phyloP scores from a whole-genome alignment of 306 rosid species.

The Corylus americana region DNA sequence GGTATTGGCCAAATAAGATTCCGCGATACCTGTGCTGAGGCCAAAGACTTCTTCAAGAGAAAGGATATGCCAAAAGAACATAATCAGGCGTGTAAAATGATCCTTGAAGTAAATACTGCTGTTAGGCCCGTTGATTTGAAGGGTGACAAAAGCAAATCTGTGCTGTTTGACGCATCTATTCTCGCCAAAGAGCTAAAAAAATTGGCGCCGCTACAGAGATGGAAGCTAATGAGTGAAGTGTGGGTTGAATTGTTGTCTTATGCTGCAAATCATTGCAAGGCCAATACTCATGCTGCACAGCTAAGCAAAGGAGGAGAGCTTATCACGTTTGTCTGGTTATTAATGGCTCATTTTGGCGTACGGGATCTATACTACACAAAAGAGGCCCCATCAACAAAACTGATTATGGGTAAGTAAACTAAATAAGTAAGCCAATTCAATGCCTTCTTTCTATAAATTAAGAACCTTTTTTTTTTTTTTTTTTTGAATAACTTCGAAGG shows the following conservation, averaged over 20 bases:
- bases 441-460: not conserved
- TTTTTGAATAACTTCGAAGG: not conserved
- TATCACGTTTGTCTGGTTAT: not conserved
- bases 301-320: not conserved
- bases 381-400: constrained; percentile 28
- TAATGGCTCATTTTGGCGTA: not conserved
- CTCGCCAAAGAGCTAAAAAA: not conserved
- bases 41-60: not conserved
- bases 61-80: too few species aligned
- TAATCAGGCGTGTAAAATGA: not conserved
- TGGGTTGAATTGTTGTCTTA: not conserved
- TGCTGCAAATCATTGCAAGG: not conserved
- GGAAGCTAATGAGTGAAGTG: not conserved
- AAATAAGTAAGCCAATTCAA: not conserved
- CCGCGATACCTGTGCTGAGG: constrained; percentile 26
- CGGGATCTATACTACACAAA: not conserved
- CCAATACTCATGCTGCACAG: not conserved
- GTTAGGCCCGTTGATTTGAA: not conserved
- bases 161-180: not conserved
- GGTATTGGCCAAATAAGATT: constrained; percentile 36
- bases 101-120: not conserved
- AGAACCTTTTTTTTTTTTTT: not conserved
- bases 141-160: constrained; percentile 24
- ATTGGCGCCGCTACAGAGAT: not conserved
- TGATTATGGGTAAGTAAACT: constrained; percentile 17